Conservation (phyloP, 345 rosid species). For the Excoecaria cochinchinensis region DNA sequence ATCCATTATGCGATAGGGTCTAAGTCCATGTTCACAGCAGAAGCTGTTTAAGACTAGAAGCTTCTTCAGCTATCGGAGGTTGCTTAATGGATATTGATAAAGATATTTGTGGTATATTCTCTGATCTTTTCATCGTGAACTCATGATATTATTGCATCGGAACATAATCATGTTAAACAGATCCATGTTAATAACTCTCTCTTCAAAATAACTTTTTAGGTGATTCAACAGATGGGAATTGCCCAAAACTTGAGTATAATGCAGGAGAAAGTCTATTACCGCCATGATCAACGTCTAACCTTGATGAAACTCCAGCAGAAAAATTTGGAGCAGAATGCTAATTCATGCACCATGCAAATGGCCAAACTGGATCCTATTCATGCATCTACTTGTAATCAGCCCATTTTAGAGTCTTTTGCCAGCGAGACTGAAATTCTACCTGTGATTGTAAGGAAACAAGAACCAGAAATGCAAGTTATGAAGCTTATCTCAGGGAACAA, state of each 20-base stretch:
- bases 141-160: background rate
- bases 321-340: conserved; percentile 7
- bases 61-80: conserved; percentile 55
- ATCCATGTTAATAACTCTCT: background rate
- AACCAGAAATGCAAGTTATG: conserved; percentile 28
- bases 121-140: background rate
- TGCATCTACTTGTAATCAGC: conserved; percentile 21
- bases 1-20: conserved; percentile 25
- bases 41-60: conserved; percentile 54
- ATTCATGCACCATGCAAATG: background rate
- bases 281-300: background rate
- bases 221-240: conserved; percentile 18
- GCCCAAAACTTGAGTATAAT: conserved; percentile 20
- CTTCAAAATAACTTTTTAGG: conserved; percentile 13
- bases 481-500: conserved; percentile 25
- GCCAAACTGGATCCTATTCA: conserved; percentile 16
- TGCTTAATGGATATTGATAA: conserved; percentile 54
- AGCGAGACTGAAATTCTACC: conserved; percentile 21
- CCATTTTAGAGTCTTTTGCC: conserved; percentile 19
- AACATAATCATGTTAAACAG: background rate
- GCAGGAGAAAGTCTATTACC: conserved; percentile 19
- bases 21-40: conserved; percentile 35
- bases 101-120: conserved; percentile 40
- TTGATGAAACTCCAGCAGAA: conserved; percentile 2
- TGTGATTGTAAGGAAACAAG: conserved; percentile 20